phyloP scores from a whole-genome alignment of 2,329 filamentous ascomycete species.

The Fusarium begoniae region DNA sequence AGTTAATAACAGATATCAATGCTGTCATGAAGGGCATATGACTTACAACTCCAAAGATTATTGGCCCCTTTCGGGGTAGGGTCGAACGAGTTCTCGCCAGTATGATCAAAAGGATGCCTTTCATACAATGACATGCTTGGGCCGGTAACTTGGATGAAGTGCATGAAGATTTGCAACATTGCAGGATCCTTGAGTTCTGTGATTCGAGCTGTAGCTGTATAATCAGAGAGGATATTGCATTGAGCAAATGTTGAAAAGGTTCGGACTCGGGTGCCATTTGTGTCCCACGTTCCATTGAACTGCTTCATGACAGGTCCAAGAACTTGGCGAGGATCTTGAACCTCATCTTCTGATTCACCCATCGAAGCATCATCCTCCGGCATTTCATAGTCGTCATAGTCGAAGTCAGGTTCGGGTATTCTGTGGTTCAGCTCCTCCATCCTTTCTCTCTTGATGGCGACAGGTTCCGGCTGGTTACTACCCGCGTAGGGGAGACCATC shows the following conservation, averaged over 20 bases:
- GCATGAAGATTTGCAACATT: conserved; percentile 85
- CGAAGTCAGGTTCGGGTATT: conserved; percentile 20
- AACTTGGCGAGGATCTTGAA: conserved; percentile 50
- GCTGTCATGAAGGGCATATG: neutral
- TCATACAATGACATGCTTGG: conserved; percentile 90
- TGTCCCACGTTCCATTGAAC: conserved; percentile 43
- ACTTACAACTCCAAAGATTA: conserved; percentile 71
- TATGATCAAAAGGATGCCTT: conserved; percentile 78
- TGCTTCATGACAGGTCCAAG: conserved; percentile 49
- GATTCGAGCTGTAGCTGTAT: conserved; percentile 70
- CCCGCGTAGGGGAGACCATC: conserved; percentile 7
- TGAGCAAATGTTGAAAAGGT: conserved; percentile 60
- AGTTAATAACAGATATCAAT: conserved; percentile 32
- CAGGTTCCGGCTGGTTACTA: conserved; percentile 5
- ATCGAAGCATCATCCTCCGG: conserved; percentile 69
- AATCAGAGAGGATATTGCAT: conserved; percentile 67
- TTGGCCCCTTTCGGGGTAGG: conserved; percentile 71
- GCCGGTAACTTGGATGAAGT: conserved; percentile 90
- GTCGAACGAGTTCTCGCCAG: conserved; percentile 64
- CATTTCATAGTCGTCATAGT: conserved; percentile 45
- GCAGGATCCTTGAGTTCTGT: conserved; percentile 82
- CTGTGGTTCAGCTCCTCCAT: conserved; percentile 7
- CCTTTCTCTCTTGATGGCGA: conserved; percentile 10
- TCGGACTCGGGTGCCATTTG: conserved; percentile 55
- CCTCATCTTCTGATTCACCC: conserved; percentile 68